Percentiles rank a stretch among this genome's conserved stretches.
Evolutionary conservation across 495 filamentous ascomycete species (phyloP).

Genomic region (Daldinia vernicosa): DNA sequence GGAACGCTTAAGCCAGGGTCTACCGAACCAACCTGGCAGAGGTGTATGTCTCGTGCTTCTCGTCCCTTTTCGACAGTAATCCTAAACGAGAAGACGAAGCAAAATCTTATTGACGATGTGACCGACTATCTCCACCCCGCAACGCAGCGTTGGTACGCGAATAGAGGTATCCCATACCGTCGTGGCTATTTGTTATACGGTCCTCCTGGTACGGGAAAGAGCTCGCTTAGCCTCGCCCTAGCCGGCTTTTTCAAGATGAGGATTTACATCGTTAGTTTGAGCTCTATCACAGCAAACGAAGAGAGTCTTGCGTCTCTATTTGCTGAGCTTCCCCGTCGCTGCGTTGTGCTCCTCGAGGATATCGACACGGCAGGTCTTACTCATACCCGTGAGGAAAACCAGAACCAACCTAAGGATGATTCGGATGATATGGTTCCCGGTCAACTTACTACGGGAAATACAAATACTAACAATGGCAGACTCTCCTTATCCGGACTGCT

Average conservation of each 20-base stretch:
- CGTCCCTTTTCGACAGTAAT: constrained; percentile 89
- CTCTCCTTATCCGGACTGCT: constrained; percentile 78
- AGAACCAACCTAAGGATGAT: constrained; percentile 2
- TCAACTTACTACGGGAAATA: constrained; percentile 39
- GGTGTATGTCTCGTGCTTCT: constrained; percentile 67
- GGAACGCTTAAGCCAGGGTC: constrained; percentile 52
- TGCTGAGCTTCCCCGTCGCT: constrained; percentile 69
- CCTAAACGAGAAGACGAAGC: constrained; percentile 78
- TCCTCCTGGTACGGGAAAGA: constrained; percentile 82
- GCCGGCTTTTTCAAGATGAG: constrained; percentile 74
- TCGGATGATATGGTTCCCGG: constrained; percentile 44
- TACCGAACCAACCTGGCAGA: constrained; percentile 57
- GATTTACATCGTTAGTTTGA: constrained; percentile 75
- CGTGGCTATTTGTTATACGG: constrained; percentile 91
- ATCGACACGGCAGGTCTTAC: constrained; percentile 78
- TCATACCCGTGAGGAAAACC: constrained; percentile 58
- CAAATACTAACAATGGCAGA: constrained; percentile 36
- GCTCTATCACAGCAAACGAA: constrained; percentile 71
- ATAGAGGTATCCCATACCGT: constrained; percentile 78
- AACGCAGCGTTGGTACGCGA: constrained; percentile 81
- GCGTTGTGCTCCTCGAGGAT: constrained; percentile 78
- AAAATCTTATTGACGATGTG: constrained; percentile 79
- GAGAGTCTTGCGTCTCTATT: constrained; percentile 77
- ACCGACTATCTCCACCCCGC: constrained; percentile 86
- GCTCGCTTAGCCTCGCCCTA: constrained; percentile 69